A percentile compares a stretch with the other conserved stretches of the same genome.
These are phyloP conservation scores for Cymbopogon citratus DNA, from an alignment of 176 grass and related monocot genomes.

Conservation along the genomic window DNA sequence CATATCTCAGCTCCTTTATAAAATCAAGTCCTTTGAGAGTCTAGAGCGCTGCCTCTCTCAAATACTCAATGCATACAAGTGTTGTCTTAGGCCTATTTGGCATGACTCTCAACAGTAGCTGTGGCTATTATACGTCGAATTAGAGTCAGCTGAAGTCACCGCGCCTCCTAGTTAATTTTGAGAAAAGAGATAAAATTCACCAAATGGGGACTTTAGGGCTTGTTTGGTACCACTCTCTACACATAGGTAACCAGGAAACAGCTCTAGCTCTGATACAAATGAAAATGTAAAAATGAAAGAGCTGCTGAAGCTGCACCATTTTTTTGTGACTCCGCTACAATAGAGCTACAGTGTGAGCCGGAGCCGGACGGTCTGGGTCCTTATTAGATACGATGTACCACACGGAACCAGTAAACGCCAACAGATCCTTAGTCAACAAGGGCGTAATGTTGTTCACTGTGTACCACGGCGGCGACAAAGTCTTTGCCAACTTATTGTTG, in stretches of 20 bases:
- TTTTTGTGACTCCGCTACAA: not conserved
- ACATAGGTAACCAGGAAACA: too few species aligned
- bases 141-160: not conserved
- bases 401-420: not conserved
- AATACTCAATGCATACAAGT: not conserved
- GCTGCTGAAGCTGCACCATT: too few species aligned
- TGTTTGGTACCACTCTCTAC: too few species aligned
- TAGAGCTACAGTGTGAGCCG: not conserved
- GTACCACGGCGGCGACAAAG: constrained; percentile 12
- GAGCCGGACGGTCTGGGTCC: too few species aligned
- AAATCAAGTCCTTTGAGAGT: not conserved
- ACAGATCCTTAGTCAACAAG: constrained; percentile 4
- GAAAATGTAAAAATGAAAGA: too few species aligned
- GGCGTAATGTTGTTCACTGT: constrained; percentile 10
- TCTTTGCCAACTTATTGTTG: constrained; percentile 29
- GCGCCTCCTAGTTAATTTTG: not conserved
- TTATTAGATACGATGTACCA: too few species aligned
- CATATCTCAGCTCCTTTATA: not conserved
- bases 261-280: too few species aligned
- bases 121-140: not conserved
- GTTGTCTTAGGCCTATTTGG: not conserved
- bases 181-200: not conserved
- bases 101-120: not conserved
- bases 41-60: not conserved
- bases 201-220: rapidly evolving